Percentiles rank a stretch among this genome's conserved stretches.
phyloP scores from a whole-genome alignment of 306 rosid species.

The Senna tora region DNA sequence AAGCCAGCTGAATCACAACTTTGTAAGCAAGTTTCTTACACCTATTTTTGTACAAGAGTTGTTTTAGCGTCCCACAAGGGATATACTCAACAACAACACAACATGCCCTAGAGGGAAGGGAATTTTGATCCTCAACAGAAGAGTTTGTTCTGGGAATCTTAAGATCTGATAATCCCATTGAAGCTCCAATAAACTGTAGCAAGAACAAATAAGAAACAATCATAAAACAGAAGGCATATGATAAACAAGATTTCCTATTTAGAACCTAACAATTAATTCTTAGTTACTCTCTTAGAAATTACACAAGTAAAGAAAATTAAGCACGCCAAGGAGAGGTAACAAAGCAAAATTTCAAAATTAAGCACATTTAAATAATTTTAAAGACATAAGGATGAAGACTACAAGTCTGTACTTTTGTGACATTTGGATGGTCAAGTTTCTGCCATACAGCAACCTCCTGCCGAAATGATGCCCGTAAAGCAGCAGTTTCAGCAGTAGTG shows the following conservation, averaged over 20 bases:
- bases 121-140: constrained; percentile 43
- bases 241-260: background rate
- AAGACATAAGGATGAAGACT: constrained; percentile 6
- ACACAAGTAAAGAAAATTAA: background rate
- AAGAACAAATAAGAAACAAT: constrained; percentile 6
- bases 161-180: constrained; percentile 72
- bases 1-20: constrained; percentile 64
- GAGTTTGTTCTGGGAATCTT: constrained; percentile 59
- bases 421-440: constrained; percentile 74
- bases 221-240: background rate
- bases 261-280: background rate
- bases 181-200: constrained; percentile 70
- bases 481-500: constrained; percentile 60
- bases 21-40: constrained; percentile 61
- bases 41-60: constrained; percentile 52
- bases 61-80: constrained; percentile 65
- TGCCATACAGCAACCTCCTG: constrained; percentile 87
- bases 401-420: constrained; percentile 55
- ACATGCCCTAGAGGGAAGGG: constrained; percentile 65
- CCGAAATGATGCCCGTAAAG: constrained; percentile 63
- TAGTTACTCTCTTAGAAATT: background rate
- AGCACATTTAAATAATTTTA: too few relatives aligned
- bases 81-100: constrained; percentile 74
- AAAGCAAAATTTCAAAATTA: background rate
- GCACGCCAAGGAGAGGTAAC: background rate